Evolutionary conservation across 1,284 basidiomycete genomes (phyloP).

Genomic region (Moesziomyces globuligerus): DNA sequence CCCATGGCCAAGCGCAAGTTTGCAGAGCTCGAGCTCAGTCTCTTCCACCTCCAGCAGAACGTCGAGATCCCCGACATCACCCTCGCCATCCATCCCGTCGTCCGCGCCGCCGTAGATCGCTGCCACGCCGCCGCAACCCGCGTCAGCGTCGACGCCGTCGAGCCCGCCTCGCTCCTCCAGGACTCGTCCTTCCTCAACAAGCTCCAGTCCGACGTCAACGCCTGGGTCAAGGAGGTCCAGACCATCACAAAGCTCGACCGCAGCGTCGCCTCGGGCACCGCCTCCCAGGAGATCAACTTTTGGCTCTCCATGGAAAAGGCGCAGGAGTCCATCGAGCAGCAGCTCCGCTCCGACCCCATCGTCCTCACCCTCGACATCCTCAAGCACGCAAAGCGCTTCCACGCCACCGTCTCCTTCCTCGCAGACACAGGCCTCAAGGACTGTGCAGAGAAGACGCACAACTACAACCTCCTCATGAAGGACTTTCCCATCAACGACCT

Average conservation of each 20-base stretch:
- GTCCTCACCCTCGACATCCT: slow-evolving; percentile 91
- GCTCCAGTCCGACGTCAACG: slow-evolving; percentile 91
- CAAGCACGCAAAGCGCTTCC: slow-evolving; percentile 94
- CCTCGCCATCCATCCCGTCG: slow-evolving; percentile 87
- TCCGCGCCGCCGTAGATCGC: slow-evolving; percentile 79
- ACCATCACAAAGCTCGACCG: slow-evolving; percentile 89
- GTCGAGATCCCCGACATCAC: slow-evolving; percentile 98
- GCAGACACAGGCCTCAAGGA: slow-evolving; percentile 94
- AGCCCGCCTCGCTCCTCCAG: slow-evolving; percentile 75
- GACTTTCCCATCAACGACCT: slow-evolving; percentile 98
- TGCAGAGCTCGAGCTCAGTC: slow-evolving; percentile 94
- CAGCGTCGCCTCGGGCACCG: slow-evolving; percentile 93
- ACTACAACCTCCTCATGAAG: slow-evolving; percentile 96
- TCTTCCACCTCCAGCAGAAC: slow-evolving; percentile 96
- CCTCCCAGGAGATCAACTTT: slow-evolving; percentile 98
- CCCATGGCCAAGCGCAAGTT: slow-evolving; percentile 99
- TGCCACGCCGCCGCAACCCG: slow-evolving; percentile 72
- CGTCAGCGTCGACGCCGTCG: slow-evolving; percentile 81
- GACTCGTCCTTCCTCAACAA: slow-evolving; percentile 94
- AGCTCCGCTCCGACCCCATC: slow-evolving; percentile 90
- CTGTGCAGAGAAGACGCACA: slow-evolving; percentile 61
- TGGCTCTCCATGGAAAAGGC: slow-evolving; percentile 95
- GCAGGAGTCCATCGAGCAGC: slow-evolving; percentile 89
- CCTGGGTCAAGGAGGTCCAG: slow-evolving; percentile 98
- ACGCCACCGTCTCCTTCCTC: slow-evolving; percentile 96